Evolutionary conservation across 495 filamentous ascomycete species (phyloP).

Genomic region (Aspergillus nidulans): DNA sequence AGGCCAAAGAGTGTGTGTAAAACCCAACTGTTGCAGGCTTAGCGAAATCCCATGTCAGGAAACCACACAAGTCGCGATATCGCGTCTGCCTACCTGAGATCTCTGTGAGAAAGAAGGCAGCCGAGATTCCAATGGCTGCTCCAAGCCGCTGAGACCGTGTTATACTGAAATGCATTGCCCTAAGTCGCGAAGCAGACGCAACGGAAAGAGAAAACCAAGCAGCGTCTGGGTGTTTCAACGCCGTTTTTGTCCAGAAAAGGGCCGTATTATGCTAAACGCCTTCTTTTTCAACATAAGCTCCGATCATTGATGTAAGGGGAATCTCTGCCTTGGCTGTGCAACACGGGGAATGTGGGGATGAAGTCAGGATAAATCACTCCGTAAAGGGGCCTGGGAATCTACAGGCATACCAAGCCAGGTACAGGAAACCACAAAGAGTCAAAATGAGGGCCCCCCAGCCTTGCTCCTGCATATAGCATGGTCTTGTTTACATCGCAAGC

Average conservation of each 20-base stretch:
- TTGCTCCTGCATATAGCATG: background rate
- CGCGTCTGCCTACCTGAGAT: constrained; percentile 37
- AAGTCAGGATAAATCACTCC: background rate
- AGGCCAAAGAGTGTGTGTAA: constrained; percentile 74
- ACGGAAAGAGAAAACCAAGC: background rate
- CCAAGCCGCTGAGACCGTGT: constrained; percentile 37
- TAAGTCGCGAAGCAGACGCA: background rate
- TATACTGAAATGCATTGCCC: constrained; percentile 26
- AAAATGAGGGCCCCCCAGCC: background rate
- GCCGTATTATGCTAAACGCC: background rate
- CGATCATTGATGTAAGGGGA: background rate
- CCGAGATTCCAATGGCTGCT: constrained; percentile 48
- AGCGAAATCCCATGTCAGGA: background rate
- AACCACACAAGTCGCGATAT: background rate
- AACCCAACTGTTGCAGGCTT: constrained; percentile 55
- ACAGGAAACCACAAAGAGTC: background rate
- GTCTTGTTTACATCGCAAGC: background rate
- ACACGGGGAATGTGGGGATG: constrained; percentile 12
- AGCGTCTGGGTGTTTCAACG: background rate
- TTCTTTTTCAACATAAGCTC: background rate
- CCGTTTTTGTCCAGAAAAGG: background rate
- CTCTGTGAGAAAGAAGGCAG: constrained; percentile 47
- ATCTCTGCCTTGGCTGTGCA: background rate
- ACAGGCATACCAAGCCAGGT: background rate
- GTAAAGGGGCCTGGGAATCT: background rate